Evolutionary conservation across 768 basidiomycete species (phyloP), one percentile per base, ranked within the genome.

Genomic region (Kwoniella sp.): DNA sequence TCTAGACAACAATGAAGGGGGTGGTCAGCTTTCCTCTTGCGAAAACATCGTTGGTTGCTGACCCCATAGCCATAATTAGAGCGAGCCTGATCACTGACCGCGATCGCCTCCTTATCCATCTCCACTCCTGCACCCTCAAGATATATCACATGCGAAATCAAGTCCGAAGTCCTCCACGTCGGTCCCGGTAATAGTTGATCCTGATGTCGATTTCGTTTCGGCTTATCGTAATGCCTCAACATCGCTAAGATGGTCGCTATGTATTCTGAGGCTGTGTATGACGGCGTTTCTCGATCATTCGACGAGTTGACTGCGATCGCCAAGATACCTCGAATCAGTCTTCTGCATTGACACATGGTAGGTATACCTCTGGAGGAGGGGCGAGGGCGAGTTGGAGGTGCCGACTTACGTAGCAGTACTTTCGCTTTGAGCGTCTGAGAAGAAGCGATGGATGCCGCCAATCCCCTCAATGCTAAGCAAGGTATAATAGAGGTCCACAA

Each of bases 401-500:
- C 33, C 15, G 0, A 81, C 89, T 81, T 76, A 94, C 93, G 77
- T 0, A 97, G 83, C n/a, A 97, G 80, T 7, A 94, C 85, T 78
- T 96, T 96, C 7, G 88, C 89, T 29, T 85, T 85, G 27, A 95
- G 82, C 21, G 84, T 83, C 12, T 80, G 80, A 37, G 91, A 94
- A 30, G 85, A 83, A 17, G 91, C 90, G 61, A 95, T 92, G 21
- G 85, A 86, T 51, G 84, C 80, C 1, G 88, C 90, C 13, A 95
- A 87, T 1, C 91, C 90, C 58, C 87, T 86, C 27, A 97, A 80
- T 1, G 92, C 90, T 25, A 97, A 83, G 78, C 93, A 95, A 0
- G 93, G 93, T n/a, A 93, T 88, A 64, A 96, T 90, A 70, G 90
- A 91, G 15, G 93, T 97, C 91, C 91, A 97, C 8, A 97, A 82